Evolutionary conservation across 129 eudicot species (phyloP).

Genomic region (Saussurea involucrata): DNA sequence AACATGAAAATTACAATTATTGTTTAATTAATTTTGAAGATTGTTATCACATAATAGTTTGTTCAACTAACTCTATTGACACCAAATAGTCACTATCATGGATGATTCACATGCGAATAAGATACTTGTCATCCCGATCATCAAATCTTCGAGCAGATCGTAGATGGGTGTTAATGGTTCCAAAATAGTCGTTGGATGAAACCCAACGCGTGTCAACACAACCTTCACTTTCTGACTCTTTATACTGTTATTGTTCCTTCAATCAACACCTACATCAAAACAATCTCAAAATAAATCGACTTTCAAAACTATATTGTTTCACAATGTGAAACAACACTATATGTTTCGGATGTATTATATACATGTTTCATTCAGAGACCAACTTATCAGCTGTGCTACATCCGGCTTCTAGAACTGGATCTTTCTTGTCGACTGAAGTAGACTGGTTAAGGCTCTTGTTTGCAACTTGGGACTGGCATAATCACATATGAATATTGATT

Average conservation of each 20-base stretch:
- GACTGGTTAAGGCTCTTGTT: constrained; percentile 44
- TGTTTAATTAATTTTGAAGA: constrained; percentile 12
- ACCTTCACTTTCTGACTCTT: neutral
- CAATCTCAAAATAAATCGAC: neutral
- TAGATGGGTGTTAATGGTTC: neutral
- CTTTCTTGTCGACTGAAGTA: constrained; percentile 27
- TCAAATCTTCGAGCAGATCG: neutral
- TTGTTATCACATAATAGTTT: constrained; percentile 27
- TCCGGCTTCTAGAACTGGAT: constrained; percentile 34
- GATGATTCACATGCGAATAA: constrained; percentile 24
- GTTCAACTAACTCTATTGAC: constrained; percentile 22
- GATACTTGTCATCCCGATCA: constrained; percentile 9
- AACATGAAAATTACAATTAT: neutral
- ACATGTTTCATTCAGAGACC: neutral
- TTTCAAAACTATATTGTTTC: neutral
- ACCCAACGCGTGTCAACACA: neutral
- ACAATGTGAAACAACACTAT: no score
- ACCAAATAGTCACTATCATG: constrained; percentile 21
- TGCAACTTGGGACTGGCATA: constrained; percentile 38
- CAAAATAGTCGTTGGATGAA: constrained; percentile 23
- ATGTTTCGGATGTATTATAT: no score
- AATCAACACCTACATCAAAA: constrained; percentile 11
- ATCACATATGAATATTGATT: constrained; percentile 5
- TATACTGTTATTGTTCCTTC: constrained; percentile 9
- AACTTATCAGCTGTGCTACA: constrained; percentile 34